phyloP scores from a whole-genome alignment of 129 eudicot genomes.

The Mikania micrantha region DNA sequence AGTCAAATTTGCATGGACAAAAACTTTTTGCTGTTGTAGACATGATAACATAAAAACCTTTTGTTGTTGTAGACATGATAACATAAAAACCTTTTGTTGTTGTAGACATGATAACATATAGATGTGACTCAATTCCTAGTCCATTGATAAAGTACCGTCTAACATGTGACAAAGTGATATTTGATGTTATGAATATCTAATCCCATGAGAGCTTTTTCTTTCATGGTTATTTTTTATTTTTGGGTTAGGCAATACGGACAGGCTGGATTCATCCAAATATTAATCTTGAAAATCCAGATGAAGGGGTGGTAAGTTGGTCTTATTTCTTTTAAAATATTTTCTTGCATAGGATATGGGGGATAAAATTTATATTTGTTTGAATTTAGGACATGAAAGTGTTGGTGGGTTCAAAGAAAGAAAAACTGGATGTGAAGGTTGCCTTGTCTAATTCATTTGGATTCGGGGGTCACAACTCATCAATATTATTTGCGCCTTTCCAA shows the following conservation, averaged over 20 bases:
- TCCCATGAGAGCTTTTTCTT: not conserved
- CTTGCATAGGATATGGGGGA: not conserved
- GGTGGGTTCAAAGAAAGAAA: slow-evolving; percentile 82
- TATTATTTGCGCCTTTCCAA: slow-evolving; percentile 5
- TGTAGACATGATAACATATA: not conserved
- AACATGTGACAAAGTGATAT: slow-evolving; percentile 1
- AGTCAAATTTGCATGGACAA: not conserved
- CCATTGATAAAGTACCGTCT: not conserved
- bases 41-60: no score
- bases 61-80: not conserved
- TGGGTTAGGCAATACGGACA: slow-evolving; percentile 80
- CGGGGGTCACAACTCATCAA: slow-evolving; percentile 46
- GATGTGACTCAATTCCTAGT: not conserved
- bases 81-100: no score
- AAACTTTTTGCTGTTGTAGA: not conserved
- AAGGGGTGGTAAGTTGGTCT: slow-evolving; percentile 79
- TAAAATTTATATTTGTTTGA: not conserved
- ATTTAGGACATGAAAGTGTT: slow-evolving; percentile 56
- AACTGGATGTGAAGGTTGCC: slow-evolving; percentile 56
- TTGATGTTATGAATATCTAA: not conserved
- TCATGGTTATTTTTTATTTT: not conserved
- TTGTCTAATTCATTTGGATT: slow-evolving; percentile 90
- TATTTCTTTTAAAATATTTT: not conserved
- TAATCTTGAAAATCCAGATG: slow-evolving; percentile 90
- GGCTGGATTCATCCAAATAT: slow-evolving; percentile 97